Base-by-base conservation (phyloP, 345 rosid species). In the Gossypium thurberi region DNA sequence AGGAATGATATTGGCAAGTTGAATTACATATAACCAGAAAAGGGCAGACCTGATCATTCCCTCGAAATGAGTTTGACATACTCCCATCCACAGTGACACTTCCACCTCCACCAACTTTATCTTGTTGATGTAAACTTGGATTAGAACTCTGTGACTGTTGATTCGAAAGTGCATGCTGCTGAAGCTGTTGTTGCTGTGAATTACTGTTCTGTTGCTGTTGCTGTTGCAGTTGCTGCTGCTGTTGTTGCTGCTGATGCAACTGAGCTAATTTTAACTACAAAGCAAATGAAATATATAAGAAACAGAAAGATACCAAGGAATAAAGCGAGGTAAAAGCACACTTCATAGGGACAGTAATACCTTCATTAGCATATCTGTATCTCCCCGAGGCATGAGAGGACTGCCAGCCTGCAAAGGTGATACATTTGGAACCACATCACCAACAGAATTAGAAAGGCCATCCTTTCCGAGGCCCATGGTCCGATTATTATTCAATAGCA, bases 61-160 rank as follows among this genome's bases (percentile, higher is more conserved):
- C 98, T 77, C 94, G 88, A 80, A 90, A 94, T 14, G 98, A 88
- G 82, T 94, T 94, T 48, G 98, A 88, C 82, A 92, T 84, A 87
- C 85, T 84, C 64, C 95, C 94, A 83, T 94, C 98, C 76, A 90
- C 77, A 7, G 84, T 78, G 59, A 86, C 88, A 79, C 90, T 88
- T 63, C 90, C 90, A 55, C 84, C 77, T 44, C 90, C 87, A 43
- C 97, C 97, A 86, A 89, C 71, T 85, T 94, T 94, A 73, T 92
- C 98, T 83, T 90, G 98, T 62, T 82, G 92, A 23, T 42, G 71
- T 80, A 88, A 71, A 78, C 83, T 89, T 62, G 84, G 92, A 75
- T 82, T 88, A 71, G 93, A 85, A 84, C 82, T 87, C 77, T 88
- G 95, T 14, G 91, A 77, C 71, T 88, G 97, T 76, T 84, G 98